Percentiles rank a stretch among this genome's conserved stretches.
These are phyloP conservation scores for Sugiyamaella xylanicola DNA, from an alignment of 1,139 yeast species.

Conservation along the genomic window DNA sequence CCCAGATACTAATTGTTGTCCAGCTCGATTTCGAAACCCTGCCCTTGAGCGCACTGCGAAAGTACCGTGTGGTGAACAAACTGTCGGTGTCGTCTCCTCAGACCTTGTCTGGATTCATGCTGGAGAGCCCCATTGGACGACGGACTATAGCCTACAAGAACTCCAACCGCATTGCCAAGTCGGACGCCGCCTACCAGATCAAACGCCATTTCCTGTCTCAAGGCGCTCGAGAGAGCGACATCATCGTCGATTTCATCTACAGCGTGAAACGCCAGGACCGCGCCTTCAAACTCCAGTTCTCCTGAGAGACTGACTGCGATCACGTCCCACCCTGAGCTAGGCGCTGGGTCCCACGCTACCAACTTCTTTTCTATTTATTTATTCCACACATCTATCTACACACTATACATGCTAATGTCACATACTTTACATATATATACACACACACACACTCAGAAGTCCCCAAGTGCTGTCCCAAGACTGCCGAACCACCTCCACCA, in stretches of 20 bases:
- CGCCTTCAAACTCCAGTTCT: constrained; percentile 44
- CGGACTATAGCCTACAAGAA: constrained; percentile 55
- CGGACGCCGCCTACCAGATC: constrained; percentile 56
- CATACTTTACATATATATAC: no score
- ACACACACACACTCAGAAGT: no score
- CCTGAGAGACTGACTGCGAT: neutral
- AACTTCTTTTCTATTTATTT: no score
- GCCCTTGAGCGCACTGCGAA: constrained; percentile 56
- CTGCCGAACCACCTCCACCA: no score
- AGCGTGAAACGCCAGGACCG: constrained; percentile 63
- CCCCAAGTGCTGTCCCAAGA: no score
- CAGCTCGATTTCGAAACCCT: constrained; percentile 59
- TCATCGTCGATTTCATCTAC: constrained; percentile 75
- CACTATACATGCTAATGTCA: no score
- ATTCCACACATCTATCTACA: no score
- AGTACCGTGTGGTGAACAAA: constrained; percentile 57
- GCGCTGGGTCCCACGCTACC: no score
- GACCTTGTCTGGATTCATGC: constrained; percentile 60
- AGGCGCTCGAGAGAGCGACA: constrained; percentile 74
- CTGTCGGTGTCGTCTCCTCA: constrained; percentile 53
- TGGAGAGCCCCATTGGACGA: constrained; percentile 65
- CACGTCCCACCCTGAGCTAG: neutral
- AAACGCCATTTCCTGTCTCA: constrained; percentile 64
- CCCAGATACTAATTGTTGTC: constrained; percentile 1
- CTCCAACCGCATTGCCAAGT: constrained; percentile 52